These are phyloP conservation scores for Colletotrichum echinochloae DNA, from an alignment of 2,329 filamentous ascomycete genomes.

Conservation along the genomic window DNA sequence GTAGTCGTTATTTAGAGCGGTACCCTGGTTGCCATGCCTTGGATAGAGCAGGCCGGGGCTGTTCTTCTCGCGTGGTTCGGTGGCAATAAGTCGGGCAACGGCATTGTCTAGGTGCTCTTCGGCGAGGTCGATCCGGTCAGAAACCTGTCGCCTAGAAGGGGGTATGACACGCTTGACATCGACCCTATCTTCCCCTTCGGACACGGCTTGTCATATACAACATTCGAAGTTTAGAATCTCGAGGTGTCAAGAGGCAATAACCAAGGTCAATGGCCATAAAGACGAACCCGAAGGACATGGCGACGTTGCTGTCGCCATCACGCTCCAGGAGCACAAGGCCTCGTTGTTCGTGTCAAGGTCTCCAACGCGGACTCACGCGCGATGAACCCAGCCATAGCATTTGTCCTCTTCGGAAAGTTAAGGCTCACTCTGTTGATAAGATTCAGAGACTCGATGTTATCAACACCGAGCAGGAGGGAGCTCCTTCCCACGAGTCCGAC, in stretches of 20 bases:
- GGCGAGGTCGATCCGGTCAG: conserved; percentile 54
- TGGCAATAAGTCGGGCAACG: conserved; percentile 45
- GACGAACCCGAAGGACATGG: conserved; percentile 43
- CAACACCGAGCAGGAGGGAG: too few species aligned
- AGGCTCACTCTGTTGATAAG: too few species aligned
- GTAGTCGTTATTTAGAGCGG: conserved; percentile 71
- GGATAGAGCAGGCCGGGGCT: conserved; percentile 61
- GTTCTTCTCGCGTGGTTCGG: conserved; percentile 46
- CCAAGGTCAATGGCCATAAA: conserved; percentile 46
- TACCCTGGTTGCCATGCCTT: conserved; percentile 63
- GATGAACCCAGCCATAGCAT: not conserved
- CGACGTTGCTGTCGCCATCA: conserved; percentile 52
- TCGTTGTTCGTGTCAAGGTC: conserved; percentile 59
- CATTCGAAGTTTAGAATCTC: conserved; percentile 68
- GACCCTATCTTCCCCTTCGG: conserved; percentile 75
- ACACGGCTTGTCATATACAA: conserved; percentile 75
- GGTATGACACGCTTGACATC: conserved; percentile 65
- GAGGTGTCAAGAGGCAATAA: conserved; percentile 50
- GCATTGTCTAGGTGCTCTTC: conserved; percentile 46
- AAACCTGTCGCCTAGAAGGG: conserved; percentile 51
- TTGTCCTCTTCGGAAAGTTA: not conserved
- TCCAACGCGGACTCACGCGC: conserved; percentile 44
- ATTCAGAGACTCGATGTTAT: too few species aligned
- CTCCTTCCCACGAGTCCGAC: too few species aligned
- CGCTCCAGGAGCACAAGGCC: conserved; percentile 49